These are phyloP conservation scores for Neofusicoccum kwambonambiense DNA, from an alignment of 2,329 filamentous ascomycete species.

Conservation along the genomic window DNA sequence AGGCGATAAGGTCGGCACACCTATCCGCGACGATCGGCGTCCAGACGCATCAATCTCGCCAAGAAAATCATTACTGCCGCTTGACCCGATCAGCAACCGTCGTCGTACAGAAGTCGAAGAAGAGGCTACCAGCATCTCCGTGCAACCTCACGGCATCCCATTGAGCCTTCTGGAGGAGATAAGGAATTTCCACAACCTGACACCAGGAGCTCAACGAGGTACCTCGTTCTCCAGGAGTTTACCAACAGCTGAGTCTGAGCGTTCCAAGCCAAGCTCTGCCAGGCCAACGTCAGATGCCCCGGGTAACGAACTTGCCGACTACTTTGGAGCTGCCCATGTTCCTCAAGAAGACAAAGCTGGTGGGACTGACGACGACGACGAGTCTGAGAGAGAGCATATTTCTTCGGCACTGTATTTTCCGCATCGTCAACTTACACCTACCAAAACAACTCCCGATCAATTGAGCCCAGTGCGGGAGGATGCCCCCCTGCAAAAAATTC, in stretches of 20 bases:
- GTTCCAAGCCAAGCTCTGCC: constrained; percentile 27
- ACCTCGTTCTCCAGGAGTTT: constrained; percentile 55
- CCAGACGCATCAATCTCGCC: constrained; percentile 7
- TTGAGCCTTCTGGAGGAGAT: constrained; percentile 57
- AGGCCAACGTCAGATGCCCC: constrained; percentile 21
- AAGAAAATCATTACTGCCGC: constrained; percentile 9
- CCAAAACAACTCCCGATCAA: constrained; percentile 8
- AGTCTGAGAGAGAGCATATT: constrained; percentile 79
- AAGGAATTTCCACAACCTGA: constrained; percentile 53
- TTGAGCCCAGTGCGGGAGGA: constrained; percentile 13
- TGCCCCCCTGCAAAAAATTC: neutral
- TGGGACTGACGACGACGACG: constrained; percentile 50
- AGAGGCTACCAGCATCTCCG: neutral
- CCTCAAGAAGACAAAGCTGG: constrained; percentile 17
- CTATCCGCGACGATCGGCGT: constrained; percentile 9
- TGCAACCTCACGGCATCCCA: constrained; percentile 38
- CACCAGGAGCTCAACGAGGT: constrained; percentile 45
- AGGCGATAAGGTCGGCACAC: neutral
- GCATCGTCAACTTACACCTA: constrained; percentile 57
- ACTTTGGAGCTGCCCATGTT: constrained; percentile 6
- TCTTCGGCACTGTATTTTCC: constrained; percentile 82
- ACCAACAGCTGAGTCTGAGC: constrained; percentile 35
- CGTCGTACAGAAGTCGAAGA: neutral
- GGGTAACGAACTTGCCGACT: constrained; percentile 14
- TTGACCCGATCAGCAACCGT: neutral